These are phyloP conservation scores for Xylariaceae sp. DNA, from an alignment of 2,329 filamentous ascomycete genomes.

Conservation along the genomic window DNA sequence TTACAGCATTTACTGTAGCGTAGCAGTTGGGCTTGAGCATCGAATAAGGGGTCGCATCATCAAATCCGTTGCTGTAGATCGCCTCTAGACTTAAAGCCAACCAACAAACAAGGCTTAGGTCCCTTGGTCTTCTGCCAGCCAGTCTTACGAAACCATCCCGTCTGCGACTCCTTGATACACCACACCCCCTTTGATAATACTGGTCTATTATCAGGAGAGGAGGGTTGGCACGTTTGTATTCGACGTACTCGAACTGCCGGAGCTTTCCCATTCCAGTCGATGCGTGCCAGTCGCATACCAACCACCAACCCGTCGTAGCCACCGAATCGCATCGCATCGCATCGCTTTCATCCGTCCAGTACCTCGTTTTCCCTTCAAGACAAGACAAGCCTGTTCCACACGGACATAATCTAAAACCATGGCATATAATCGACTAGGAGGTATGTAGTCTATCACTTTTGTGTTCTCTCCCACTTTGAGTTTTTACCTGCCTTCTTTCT, in stretches of 20 bases:
- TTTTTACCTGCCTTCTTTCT: slow-evolving; percentile 7
- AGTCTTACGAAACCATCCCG: slow-evolving; percentile 6
- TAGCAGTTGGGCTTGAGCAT: neutral
- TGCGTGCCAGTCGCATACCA: slow-evolving; percentile 27
- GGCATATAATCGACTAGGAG: slow-evolving; percentile 78
- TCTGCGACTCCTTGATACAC: slow-evolving; percentile 26
- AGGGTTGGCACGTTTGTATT: slow-evolving; percentile 11
- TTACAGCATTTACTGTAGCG: no score
- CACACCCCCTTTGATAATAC: slow-evolving; percentile 13
- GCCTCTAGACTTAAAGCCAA: slow-evolving; percentile 5
- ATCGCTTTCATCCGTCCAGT: slow-evolving; percentile 20
- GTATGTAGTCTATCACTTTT: slow-evolving; percentile 55
- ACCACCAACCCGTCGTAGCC: slow-evolving; percentile 16
- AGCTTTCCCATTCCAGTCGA: slow-evolving; percentile 25
- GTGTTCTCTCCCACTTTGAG: slow-evolving; percentile 28
- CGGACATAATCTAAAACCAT: slow-evolving; percentile 51
- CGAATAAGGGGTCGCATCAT: neutral
- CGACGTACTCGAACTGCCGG: slow-evolving; percentile 5
- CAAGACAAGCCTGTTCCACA: slow-evolving; percentile 26
- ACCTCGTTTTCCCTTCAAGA: slow-evolving; percentile 24
- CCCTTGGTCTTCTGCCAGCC: slow-evolving; percentile 12
- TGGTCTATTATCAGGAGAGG: slow-evolving; percentile 19
- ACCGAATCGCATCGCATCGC: slow-evolving; percentile 20
- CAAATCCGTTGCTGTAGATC: neutral
- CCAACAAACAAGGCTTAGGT: slow-evolving; percentile 12